Conservation (phyloP, 495 filamentous ascomycete species). For the Aspergillus nidulans region DNA sequence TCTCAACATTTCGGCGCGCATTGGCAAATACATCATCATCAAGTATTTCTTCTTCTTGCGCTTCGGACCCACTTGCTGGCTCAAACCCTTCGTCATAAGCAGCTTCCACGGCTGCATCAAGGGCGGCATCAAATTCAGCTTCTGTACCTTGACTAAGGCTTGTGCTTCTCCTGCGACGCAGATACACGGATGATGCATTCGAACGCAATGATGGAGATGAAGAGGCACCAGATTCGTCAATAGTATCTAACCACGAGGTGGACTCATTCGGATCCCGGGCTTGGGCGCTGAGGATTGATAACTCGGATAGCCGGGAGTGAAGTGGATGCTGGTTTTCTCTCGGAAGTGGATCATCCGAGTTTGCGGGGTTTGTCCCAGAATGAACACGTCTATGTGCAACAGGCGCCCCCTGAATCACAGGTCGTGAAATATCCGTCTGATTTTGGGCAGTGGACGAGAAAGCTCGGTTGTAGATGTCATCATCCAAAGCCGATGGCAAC, state of each 20-base stretch:
- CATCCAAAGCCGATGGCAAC: conserved; percentile 28
- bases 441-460: not conserved
- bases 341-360: not conserved
- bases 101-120: conserved; percentile 94
- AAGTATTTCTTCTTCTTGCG: conserved; percentile 33
- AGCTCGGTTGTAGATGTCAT: conserved; percentile 19
- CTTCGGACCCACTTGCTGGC: conserved; percentile 50
- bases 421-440: conserved; percentile 5
- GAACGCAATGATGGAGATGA: conserved; percentile 78
- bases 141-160: conserved; percentile 71
- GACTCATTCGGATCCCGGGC: conserved; percentile 60
- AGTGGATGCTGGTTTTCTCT: conserved; percentile 14
- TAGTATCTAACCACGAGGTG: conserved; percentile 92
- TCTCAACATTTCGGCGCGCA: conserved; percentile 64
- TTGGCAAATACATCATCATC: conserved; percentile 49
- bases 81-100: conserved; percentile 93
- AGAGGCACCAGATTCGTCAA: conserved; percentile 89
- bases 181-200: conserved; percentile 62
- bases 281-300: conserved; percentile 24
- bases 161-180: conserved; percentile 63
- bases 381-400: conserved; percentile 1
- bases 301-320: conserved; percentile 24
- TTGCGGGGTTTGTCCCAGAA: not conserved
- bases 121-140: conserved; percentile 89
- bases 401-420: conserved; percentile 4